Evolutionary conservation across 2,329 filamentous ascomycete genomes (phyloP), one percentile per base, ranked within the genome.

Genomic region (Teratosphaeria gauchensis): DNA sequence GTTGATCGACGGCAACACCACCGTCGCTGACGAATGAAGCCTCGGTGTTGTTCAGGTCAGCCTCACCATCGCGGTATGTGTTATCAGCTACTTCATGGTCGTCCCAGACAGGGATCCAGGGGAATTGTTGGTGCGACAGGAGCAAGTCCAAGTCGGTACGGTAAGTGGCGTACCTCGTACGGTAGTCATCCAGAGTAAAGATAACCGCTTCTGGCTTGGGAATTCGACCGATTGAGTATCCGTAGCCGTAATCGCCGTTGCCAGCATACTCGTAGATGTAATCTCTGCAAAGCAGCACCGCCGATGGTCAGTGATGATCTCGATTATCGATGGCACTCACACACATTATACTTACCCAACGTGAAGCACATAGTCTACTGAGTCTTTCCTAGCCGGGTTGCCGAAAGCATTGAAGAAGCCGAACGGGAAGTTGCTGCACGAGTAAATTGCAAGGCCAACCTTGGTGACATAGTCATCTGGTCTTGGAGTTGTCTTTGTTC

Each of bases 401-500:
- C 73, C 73, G 51, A 65, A 74, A 16, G 72, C 72, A 30, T 72
- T 73, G 66, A 72, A 72, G 61, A 67, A 72, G 28, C 69, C 69
- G 42, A 71, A 71, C 12, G 68, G 83, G 63, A 80, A 88, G 71
- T 89, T 90, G 64, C 78, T 80, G 75, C 87, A 90, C 1, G 85
- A 89, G 69, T 86, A 90, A 0, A 91, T 80, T 1, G 86, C 86
- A 57, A 90, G 76, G 46, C 77, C 82, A 57, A 90, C 74, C 19
- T 80, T 73, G 1, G 79, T 76, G 5, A 85, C 79, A 28, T 82
- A 75, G 57, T 86, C 82, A 16, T 81, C 75, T 14, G 77, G 74
- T 2, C 73, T 71, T 2, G 87, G 86, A 4, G 84, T 82, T 0
- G 87, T 89, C 75, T 89, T 90, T 28, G 87, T 90, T 11, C 84